Base-by-base conservation (phyloP, 2,329 filamentous ascomycete genomes). In the Thielaviopsis musarum region DNA sequence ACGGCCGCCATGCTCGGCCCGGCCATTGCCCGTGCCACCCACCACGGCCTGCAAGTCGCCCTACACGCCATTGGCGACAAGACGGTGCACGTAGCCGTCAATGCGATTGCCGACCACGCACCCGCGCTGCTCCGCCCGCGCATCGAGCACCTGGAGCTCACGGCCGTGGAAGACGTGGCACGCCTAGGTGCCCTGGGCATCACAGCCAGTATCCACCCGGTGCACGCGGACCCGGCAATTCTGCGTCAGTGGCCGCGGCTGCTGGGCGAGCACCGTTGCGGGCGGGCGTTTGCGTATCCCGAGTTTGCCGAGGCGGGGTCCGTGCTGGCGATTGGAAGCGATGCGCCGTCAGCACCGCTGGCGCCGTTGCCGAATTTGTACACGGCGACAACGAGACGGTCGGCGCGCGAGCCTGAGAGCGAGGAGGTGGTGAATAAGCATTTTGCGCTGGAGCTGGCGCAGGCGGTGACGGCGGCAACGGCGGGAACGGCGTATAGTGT, bases 11-110 rank as follows among this genome's bases (percentile, higher is more conserved):
- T 78, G 62, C 72, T 85, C 5, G 71, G 71, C 3, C 74, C 75
- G 0, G 76, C 83, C 0, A 75, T 85, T 1, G 68, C 72, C 12
- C 72, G 72, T n/a, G 81, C 81, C 2, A 74, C 77, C 52, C 70
- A 69, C 2, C 74, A 74, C 0, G 76, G 77, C 0, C 67, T 85
- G 48, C 82, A 85, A 65, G 76, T 79, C 45, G 82, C 82, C 0
- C 71, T 85, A 10, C 82, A 85, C 64, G 82, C 82, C 51, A 85
- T 85, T 60, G 82, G 82, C 49, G 81, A 85, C 65, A 71, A 71
- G 19, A 80, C 82, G 0, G 72, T 84, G 28, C 71, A 69, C 48
- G 77, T 77, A 62, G 81, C 80, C 7, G 74, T 85, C 61, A 76
- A 84, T 63, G 74, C 74, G 0, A 72, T 85, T 17, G 77, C 69